These are phyloP conservation scores for Agapanthus africanus DNA, from an alignment of 106 monocot species.

Conservation along the genomic window DNA sequence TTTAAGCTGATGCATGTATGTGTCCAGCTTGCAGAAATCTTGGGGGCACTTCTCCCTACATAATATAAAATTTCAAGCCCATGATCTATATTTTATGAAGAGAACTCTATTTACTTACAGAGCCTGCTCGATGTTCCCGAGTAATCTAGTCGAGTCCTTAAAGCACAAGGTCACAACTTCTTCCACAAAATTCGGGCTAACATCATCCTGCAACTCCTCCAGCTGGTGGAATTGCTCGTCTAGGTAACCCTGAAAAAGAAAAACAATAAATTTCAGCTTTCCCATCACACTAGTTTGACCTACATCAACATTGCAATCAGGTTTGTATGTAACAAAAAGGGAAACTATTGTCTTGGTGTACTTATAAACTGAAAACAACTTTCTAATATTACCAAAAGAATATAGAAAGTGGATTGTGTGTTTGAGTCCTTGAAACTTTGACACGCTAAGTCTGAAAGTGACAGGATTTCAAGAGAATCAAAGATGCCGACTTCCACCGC, in stretches of 20 bases:
- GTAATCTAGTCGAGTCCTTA: slow-evolving; percentile 63
- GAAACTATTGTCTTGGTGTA: not conserved
- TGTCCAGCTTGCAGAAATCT: slow-evolving; percentile 69
- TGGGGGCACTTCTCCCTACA: slow-evolving; percentile 50
- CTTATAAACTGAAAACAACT: not conserved
- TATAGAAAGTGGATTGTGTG: not conserved
- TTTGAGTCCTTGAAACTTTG: not conserved
- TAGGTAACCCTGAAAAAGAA: too few relatives aligned
- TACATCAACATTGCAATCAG: not conserved
- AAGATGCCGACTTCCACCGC: not conserved
- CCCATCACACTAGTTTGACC: not conserved
- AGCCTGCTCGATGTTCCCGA: slow-evolving; percentile 64
- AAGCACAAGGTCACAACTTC: slow-evolving; percentile 86
- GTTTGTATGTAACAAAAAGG: not conserved
- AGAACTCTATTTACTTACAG: slow-evolving; percentile 63
- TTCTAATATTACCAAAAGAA: not conserved
- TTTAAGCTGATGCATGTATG: slow-evolving; percentile 72
- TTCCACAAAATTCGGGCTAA: slow-evolving; percentile 89
- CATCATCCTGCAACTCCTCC: slow-evolving; percentile 88
- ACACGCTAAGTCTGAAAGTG: not conserved
- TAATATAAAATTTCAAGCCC: too few relatives aligned
- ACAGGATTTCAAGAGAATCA: not conserved
- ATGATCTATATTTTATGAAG: too few relatives aligned
- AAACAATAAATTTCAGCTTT: too few relatives aligned
- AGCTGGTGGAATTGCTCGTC: slow-evolving; percentile 89